A percentile compares a stretch with the other conserved stretches of the same genome.
phyloP scores from a whole-genome alignment of 83 land plant genomes.

The Picea mariana region DNA sequence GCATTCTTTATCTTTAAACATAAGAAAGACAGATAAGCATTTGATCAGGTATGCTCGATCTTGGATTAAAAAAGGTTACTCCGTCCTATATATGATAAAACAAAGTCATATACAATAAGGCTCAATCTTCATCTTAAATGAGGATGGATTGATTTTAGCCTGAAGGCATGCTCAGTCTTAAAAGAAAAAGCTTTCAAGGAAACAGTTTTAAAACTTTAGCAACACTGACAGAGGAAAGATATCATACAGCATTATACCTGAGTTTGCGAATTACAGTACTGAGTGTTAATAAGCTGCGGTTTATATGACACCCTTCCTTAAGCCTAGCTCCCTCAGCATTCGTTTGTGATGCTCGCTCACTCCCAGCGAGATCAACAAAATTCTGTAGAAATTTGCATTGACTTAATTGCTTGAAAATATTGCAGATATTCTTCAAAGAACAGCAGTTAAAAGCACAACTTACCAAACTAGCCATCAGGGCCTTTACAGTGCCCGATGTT shows the following conservation, averaged over 20 bases:
- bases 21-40: no score
- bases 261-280: constrained; percentile 98
- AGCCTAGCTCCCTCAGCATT: constrained; percentile 88
- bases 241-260: constrained; percentile 46
- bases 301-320: constrained; percentile 98
- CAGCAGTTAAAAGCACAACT: neutral
- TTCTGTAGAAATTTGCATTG: constrained; percentile 61
- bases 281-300: constrained; percentile 90
- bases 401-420: neutral
- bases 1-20: no score
- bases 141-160: neutral
- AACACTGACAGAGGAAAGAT: no score
- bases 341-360: constrained; percentile 97
- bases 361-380: constrained; percentile 98
- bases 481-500: constrained; percentile 58
- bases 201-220: neutral
- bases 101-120: no score
- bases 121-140: no score
- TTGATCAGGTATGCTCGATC: no score
- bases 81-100: constrained; percentile 2
- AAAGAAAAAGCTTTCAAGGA: neutral
- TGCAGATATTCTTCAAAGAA: constrained; percentile 8
- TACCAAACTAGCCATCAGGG: constrained; percentile 91
- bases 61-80: neutral
- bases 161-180: neutral